Base-by-base conservation (phyloP, 495 filamentous ascomycete species). In the Opeltia flavorubescens region DNA sequence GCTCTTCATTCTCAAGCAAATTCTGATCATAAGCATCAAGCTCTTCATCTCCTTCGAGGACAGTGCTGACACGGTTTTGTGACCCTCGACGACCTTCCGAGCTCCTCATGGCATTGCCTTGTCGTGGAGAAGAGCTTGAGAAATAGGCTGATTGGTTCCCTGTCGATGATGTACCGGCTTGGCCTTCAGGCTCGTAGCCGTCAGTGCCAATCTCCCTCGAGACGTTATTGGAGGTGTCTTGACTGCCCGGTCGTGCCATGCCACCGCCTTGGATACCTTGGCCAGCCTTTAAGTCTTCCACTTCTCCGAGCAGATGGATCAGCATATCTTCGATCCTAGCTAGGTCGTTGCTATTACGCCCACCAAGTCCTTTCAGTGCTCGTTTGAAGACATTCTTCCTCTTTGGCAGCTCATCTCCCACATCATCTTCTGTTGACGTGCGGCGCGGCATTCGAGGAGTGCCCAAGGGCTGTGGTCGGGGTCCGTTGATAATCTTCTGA, bases 271-370 rank as follows among this genome's bases (percentile, higher is more conserved):
- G 46, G 25, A 58, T 49, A 40, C 66, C 68, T 45, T 77, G 71
- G 17, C 57, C 74, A 27, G 76, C 73, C 53, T 94, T 94, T 41
- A 99, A 68, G 28, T 78, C 81, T 56, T 95, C 87, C 20, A 99
- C 87, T 57, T 99, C 89, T 43, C 74, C 83, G 26, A 96, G 77
- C 27, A 99, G 70, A 58, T 91, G 86, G 49, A 85, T 83, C 34
- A 99, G 72, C 88, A 99, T 94, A 24, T 83, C 85, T 65, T 99
- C 93, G 54, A 99, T 94, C 61, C 84, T 86, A 46, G 77, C 68
- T 17, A 99, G 71, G 55, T 99, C 91, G 55, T 84, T 93, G 12
- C 80, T 74, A 35, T 85, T 89, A 63, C 86, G 89, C 53, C 83
- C 72, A 52, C 84, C 83, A 31, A 99, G 66, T 3, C 89, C 88